Evolutionary conservation across 2,329 filamentous ascomycete species (phyloP).

Genomic region (Chalara sp.): DNA sequence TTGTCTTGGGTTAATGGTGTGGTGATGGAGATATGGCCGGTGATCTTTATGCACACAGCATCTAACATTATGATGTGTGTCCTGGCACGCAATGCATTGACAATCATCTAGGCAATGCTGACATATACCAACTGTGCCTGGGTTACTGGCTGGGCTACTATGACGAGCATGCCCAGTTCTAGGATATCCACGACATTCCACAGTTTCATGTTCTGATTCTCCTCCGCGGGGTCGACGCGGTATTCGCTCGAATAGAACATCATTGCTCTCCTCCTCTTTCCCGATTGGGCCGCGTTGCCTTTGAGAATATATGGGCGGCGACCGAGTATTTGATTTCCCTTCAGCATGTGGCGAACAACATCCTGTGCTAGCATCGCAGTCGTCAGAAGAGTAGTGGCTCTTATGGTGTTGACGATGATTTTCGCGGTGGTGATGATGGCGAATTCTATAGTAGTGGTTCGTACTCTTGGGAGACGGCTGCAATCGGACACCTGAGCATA

Average conservation of each 20-base stretch:
- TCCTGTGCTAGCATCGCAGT: slow-evolving; percentile 11
- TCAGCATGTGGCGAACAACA: slow-evolving; percentile 15
- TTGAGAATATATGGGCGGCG: background rate
- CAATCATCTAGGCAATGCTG: slow-evolving; percentile 25
- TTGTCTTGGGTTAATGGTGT: slow-evolving; percentile 1
- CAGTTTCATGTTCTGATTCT: background rate
- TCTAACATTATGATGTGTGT: slow-evolving; percentile 19
- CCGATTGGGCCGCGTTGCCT: too few relatives aligned
- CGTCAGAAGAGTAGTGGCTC: slow-evolving; percentile 3
- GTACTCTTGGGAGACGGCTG: background rate
- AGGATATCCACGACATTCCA: slow-evolving; percentile 21
- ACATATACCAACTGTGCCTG: slow-evolving; percentile 19
- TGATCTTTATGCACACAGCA: slow-evolving; percentile 20
- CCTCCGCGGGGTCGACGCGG: background rate
- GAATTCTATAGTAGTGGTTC: background rate
- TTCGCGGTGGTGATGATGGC: background rate
- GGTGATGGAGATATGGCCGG: slow-evolving; percentile 14
- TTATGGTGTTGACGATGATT: background rate
- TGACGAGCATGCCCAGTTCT: slow-evolving; percentile 17
- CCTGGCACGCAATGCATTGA: slow-evolving; percentile 18
- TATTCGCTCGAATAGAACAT: background rate
- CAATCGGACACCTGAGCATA: too few relatives aligned
- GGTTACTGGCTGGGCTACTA: slow-evolving; percentile 12
- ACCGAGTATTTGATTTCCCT: background rate
- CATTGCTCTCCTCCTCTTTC: background rate